These are phyloP conservation scores for Meredithiella fracta DNA, from an alignment of 2,329 filamentous ascomycete species.

Conservation along the genomic window DNA sequence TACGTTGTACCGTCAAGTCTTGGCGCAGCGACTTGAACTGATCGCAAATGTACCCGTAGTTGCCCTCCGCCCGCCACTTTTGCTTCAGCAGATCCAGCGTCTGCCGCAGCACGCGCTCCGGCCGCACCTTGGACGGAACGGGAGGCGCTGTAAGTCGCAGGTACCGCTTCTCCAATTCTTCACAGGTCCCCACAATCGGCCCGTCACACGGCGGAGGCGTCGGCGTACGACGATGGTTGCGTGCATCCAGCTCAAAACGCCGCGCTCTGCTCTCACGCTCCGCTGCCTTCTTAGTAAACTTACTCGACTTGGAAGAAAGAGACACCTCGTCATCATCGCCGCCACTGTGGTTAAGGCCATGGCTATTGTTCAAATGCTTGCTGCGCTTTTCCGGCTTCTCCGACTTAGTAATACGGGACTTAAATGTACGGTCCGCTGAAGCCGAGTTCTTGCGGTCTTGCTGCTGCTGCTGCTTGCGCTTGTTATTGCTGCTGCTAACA, in stretches of 20 bases:
- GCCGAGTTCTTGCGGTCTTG: slow-evolving; percentile 6
- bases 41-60: slow-evolving; percentile 96
- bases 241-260: slow-evolving; percentile 54
- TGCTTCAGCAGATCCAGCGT: slow-evolving; percentile 78
- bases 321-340: slow-evolving; percentile 22
- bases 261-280: slow-evolving; percentile 82
- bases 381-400: slow-evolving; percentile 27
- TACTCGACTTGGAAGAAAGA: slow-evolving; percentile 46
- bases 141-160: slow-evolving; percentile 84
- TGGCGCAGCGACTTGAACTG: slow-evolving; percentile 98
- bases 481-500: no score
- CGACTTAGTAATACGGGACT: slow-evolving; percentile 17
- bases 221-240: slow-evolving; percentile 33
- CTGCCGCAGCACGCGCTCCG: slow-evolving; percentile 61
- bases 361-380: no score
- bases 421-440: slow-evolving; percentile 8
- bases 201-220: slow-evolving; percentile 41
- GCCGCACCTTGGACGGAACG: slow-evolving; percentile 75
- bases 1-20: slow-evolving; percentile 92
- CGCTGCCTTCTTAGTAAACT: slow-evolving; percentile 60
- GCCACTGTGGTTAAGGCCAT: slow-evolving; percentile 29
- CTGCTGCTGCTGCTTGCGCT: slow-evolving; percentile 45
- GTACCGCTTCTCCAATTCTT: slow-evolving; percentile 80
- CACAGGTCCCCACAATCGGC: slow-evolving; percentile 73
- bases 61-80: slow-evolving; percentile 86